Base-by-base conservation (phyloP, 2,329 filamentous ascomycete genomes). In the Pseudopyricularia cyperi region DNA sequence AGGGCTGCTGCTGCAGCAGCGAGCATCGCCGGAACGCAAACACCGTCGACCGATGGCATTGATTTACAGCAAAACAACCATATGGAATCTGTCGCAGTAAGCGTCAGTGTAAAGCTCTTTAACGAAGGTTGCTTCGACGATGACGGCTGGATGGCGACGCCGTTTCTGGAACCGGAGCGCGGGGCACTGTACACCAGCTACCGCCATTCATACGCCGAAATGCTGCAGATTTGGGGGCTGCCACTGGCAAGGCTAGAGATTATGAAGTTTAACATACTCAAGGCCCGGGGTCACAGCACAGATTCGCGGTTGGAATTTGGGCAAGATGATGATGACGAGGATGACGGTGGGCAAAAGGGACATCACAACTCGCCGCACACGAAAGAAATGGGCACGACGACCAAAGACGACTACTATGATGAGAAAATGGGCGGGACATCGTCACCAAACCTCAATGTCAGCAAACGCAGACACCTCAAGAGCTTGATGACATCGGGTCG, bases 121-220 rank as follows among this genome's bases (percentile, higher is more conserved):
- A 80, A 85, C 55, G 79, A 82, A 56, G 72, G 74, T n/a, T 71
- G 76, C 19, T 85, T 85, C 57, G 82, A 85, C 56, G 81, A 85
- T 51, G 82, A 85, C 59, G 81, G 80, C 12, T 83, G 80, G 71
- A 71, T 84, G 60, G 73, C 70, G 19, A 71, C 74, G 3, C 75
- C 82, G 4, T 65, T 85, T 2, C 69, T 85, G 15, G 75, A 82
- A 44, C 67, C 73, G 4, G 69, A 61, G 30, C 71, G 71, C n/a
- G 63, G 67, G 5, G 62, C 68, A 3, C 62, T 75, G 19, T 80
- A 81, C 56, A 71, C 74, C n/a, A 71, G 69, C 58, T 86, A 85
- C 59, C 76, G 82, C 34, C 76, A 79, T 54, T 73, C 76, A 1
- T 86, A 86, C 58, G 80, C 82, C n/a, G 80, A 84, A 63, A 74